phyloP scores from a whole-genome alignment of 1,284 basidiomycete genomes.

The Microbotryum scabiosae region DNA sequence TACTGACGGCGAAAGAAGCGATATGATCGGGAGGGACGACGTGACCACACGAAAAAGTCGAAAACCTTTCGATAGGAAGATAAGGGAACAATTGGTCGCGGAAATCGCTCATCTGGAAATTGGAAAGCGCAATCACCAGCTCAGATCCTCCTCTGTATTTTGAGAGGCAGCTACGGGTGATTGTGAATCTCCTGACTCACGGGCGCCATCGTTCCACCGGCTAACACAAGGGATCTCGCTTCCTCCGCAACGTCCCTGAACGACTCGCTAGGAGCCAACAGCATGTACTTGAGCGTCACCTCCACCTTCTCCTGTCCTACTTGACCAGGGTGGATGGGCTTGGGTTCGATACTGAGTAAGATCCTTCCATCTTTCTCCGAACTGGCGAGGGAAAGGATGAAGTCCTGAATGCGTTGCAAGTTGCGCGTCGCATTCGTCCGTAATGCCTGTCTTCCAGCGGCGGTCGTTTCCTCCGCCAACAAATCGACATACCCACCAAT shows the following conservation, averaged over 20 bases:
- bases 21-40: constrained; percentile 78
- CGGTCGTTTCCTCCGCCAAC: constrained; percentile 47
- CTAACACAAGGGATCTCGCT: constrained; percentile 74
- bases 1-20: constrained; percentile 64
- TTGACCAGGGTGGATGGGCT: neutral
- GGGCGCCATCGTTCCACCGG: constrained; percentile 96
- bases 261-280: constrained; percentile 83
- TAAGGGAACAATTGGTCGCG: constrained; percentile 69
- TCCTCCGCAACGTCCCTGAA: constrained; percentile 73
- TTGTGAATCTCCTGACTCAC: constrained; percentile 44
- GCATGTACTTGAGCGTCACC: constrained; percentile 76
- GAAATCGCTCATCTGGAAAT: constrained; percentile 78
- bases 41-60: constrained; percentile 83
- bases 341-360: constrained; percentile 34
- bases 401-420: constrained; percentile 71
- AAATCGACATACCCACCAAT: constrained; percentile 30
- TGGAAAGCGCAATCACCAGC: too few species aligned
- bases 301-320: neutral
- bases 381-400: constrained; percentile 72
- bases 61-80: constrained; percentile 55
- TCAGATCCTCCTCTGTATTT: neutral
- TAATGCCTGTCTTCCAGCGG: constrained; percentile 44
- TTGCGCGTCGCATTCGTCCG: constrained; percentile 48
- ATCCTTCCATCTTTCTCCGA: constrained; percentile 63
- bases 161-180: neutral